Base-by-base conservation (phyloP, 495 filamentous ascomycete genomes). In the Daldinia grandis region DNA sequence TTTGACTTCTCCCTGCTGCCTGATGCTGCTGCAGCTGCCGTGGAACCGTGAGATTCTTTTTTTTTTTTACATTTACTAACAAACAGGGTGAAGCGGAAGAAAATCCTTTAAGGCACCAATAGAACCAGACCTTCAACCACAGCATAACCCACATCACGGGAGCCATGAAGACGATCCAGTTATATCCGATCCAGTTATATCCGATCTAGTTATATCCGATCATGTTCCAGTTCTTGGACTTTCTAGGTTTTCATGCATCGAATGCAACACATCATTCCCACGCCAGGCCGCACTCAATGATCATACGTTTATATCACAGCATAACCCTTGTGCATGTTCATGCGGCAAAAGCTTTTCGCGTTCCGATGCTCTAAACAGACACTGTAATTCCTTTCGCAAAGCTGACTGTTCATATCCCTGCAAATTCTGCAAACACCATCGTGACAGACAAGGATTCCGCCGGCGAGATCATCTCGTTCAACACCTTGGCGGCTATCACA, bases 1-100 rank as follows among this genome's bases (percentile, higher is more conserved):
- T 79, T 91, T 74, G 88, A 91, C 78, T 81, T 89, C 72, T 93
- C 66, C 21, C 38, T 59, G 30, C 69, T 62, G 49, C 59, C 66
- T 65, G 54, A 59, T 27, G 69, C 62, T 44, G 49, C 62, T 70
- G 33, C 44, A 49, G 54, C 57, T 12, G 4, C 38, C 10, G 37
- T 40, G 60, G 71, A 72, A 66, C 49, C 54, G 74, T 76, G 62
- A 76, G 71, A 61, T n/a, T n/a, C 49, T 62, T 70, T 78, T 76
- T 76, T 76, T 78, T 78, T 77, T 78, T 64, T 62, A 10, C 64
- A 40, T 33, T 69, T 66, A 70, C 77, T 76, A 78, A 79, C 63
- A 78, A 78, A 74, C 72, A 79, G 74, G 77, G 74, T 76, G 76
- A 31, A 3, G 40, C 8, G 30, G 30, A 33, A 10, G n/a, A n/a